These are phyloP conservation scores for Petunia hybrid DNA, from an alignment of 305 asterid genomes.

Conservation along the genomic window DNA sequence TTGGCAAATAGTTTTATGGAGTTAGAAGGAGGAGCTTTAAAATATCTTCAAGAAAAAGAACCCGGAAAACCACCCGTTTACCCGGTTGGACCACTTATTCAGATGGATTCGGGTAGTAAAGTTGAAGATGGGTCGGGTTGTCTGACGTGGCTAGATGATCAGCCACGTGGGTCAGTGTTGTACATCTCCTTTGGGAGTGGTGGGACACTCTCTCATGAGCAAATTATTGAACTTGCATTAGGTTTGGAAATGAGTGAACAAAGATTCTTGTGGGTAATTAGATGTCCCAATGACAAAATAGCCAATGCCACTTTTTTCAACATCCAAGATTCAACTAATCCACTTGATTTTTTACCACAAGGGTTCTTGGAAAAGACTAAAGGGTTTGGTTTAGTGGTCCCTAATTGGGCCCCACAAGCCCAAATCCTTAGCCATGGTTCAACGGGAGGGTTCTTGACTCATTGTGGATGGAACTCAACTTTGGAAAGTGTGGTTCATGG, in stretches of 20 bases:
- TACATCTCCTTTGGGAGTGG: slow-evolving; percentile 86
- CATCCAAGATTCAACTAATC: slow-evolving; percentile 47
- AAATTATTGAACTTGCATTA: slow-evolving; percentile 63
- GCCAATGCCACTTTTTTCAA: slow-evolving; percentile 59
- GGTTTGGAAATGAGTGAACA: slow-evolving; percentile 85
- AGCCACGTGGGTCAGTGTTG: slow-evolving; percentile 77
- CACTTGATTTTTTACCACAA: slow-evolving; percentile 67
- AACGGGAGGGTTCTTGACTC: slow-evolving; percentile 66
- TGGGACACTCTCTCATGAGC: slow-evolving; percentile 70
- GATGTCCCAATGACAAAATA: slow-evolving; percentile 55
- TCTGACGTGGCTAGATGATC: slow-evolving; percentile 69
- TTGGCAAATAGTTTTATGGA: slow-evolving; percentile 70
- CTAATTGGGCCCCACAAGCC: slow-evolving; percentile 85
- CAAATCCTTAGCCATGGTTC: slow-evolving; percentile 63
- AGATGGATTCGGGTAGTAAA: slow-evolving; percentile 36
- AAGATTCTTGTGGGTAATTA: slow-evolving; percentile 79
- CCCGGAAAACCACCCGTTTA: slow-evolving; percentile 55
- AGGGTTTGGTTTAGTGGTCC: slow-evolving; percentile 63
- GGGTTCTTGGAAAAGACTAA: slow-evolving; percentile 68
- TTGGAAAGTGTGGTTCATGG: slow-evolving; percentile 72
- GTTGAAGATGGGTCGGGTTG: slow-evolving; percentile 36
- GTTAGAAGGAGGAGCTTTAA: slow-evolving; percentile 65
- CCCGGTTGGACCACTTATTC: slow-evolving; percentile 73
- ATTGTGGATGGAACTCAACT: slow-evolving; percentile 85
- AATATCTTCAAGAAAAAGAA: slow-evolving; percentile 40